Evolutionary conservation across 1,284 basidiomycete species (phyloP), one percentile per base, ranked within the genome.

Genomic region (Rhodotorula sp.): DNA sequence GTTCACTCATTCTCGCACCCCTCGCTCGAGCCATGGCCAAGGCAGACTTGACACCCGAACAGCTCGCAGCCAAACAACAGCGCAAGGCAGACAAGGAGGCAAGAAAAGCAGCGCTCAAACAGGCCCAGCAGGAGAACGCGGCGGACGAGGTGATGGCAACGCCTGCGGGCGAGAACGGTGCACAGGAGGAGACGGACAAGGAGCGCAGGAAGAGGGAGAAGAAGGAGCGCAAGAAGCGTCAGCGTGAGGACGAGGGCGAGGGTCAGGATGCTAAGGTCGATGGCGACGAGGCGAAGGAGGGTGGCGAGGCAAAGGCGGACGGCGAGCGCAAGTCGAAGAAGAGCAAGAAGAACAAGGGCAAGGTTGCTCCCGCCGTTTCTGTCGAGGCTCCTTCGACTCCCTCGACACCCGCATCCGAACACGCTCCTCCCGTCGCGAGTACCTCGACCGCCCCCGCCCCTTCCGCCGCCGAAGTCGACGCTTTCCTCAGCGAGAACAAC

Each of bases 201-300:
- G 60, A 52, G 18, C 94, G 94, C 20, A 87, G 87, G 74, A 94
- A 94, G 79, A 90, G 89, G 78, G 95, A 96, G 79, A 92, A 93
- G 78, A 92, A 93, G 0, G 94, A 97, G 79, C 90, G 94, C 79
- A 94, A 61, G 51, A 58, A 58, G 56, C 56, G 56, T 40, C 26
- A n/a, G 20, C 60, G 26, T n/a, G 60, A 58, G 16, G 60, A 53
- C 20, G 60, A 61, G 11, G 46, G 34, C 15, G 57, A 46, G 55
- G 37, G 24, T 26, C 34, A 77, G 64, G 74, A 65, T 59, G 69
- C 61, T 48, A 78, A 77, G 67, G 76, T 77, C 65, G 79, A 76
- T 70, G 76, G 71, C 56, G 72, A 74, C 46, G 65, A 66, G 57
- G 67, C 15, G 65, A 54, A 65, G 18, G 63, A 60, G 64, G 70